Evolutionary conservation across 768 basidiomycete species (phyloP), one percentile per base, ranked within the genome.

Genomic region (Paxillus rubicundulus): DNA sequence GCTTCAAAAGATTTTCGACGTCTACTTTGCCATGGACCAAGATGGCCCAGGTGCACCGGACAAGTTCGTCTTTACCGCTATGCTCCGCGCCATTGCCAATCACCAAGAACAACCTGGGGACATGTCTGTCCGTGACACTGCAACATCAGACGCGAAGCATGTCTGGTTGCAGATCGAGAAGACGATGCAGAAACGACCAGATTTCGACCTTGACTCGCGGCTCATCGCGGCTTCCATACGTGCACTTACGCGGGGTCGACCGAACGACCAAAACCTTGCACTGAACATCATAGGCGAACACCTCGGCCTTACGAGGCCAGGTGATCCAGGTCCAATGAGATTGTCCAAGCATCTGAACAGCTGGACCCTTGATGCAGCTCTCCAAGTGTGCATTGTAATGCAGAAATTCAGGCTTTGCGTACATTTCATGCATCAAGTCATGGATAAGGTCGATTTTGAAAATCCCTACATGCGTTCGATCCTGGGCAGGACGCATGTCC

Each of bases 1-100:
- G 9, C 79, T 84, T 52, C 82, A 89, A 56, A 79, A 79, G 51
- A 77, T 90, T 14, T 88, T 89, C 57, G 87, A 91, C 54, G 81
- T 92, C 45, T 92, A 84, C 70, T 81, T 87, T 56, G 75, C 75
- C 13, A 68, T 92, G 65, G 82, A 85, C 49, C 61, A 75, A n/a
- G 76, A 81, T 3, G 88, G 87, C 8, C 80, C 78, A 3, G 62
- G 84, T n/a, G 74, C 82, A 0, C 81, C 89, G 4, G 74, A 85
- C 57, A 74, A 75, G 46, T 75, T 77, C 56, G 72, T 87, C 20
- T 91, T 80, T 66, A 81, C 85, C 8, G 78, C 80, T 44, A 80
- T 92, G 72, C 79, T 93, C 61, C 74, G 75, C 40, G 80, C 81
- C 43, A 63, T 66, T 61, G 76, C 48, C 60, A 55, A 50, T 30